phyloP scores from a whole-genome alignment of 768 basidiomycete genomes.

The Lentinula edodes region DNA sequence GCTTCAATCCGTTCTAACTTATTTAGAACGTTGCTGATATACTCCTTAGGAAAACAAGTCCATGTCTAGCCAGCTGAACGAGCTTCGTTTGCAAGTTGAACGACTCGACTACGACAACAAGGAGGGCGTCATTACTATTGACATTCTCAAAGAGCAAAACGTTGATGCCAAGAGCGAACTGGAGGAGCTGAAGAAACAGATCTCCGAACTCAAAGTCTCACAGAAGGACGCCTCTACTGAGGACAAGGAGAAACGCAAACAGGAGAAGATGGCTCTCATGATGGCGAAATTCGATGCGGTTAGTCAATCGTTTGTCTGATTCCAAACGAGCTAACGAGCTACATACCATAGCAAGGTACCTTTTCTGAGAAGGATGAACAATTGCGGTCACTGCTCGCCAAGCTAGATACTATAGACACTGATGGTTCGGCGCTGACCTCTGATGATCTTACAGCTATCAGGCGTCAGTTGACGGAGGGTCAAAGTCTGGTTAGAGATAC shows the following conservation, averaged over 20 bases:
- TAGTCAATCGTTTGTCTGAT: conserved; percentile 28
- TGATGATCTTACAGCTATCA: conserved; percentile 76
- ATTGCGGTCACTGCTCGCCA: conserved; percentile 75
- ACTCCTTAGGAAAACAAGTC: conserved; percentile 78
- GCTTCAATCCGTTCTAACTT: conserved; percentile 4
- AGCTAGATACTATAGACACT: conserved; percentile 78
- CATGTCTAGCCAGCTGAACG: conserved; percentile 91
- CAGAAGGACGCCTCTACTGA: conserved; percentile 86
- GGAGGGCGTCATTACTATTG: conserved; percentile 87
- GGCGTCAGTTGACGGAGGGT: conserved; percentile 85
- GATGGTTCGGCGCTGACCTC: conserved; percentile 52
- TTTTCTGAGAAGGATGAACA: conserved; percentile 96
- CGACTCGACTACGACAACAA: conserved; percentile 94
- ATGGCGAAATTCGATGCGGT: conserved; percentile 99
- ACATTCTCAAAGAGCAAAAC: conserved; percentile 94
- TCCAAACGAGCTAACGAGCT: neutral
- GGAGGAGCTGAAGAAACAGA: conserved; percentile 80
- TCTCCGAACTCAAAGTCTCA: conserved; percentile 70
- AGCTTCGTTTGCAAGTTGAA: conserved; percentile 87
- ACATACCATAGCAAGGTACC: conserved; percentile 65
- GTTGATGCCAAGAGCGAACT: conserved; percentile 80
- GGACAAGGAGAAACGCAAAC: conserved; percentile 98
- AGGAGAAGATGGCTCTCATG: conserved; percentile 99
- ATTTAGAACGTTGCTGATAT: neutral
- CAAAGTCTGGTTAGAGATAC: conserved; percentile 84